Base-by-base conservation (phyloP, 257 asterid species). In the Jaltomata sinuosa region DNA sequence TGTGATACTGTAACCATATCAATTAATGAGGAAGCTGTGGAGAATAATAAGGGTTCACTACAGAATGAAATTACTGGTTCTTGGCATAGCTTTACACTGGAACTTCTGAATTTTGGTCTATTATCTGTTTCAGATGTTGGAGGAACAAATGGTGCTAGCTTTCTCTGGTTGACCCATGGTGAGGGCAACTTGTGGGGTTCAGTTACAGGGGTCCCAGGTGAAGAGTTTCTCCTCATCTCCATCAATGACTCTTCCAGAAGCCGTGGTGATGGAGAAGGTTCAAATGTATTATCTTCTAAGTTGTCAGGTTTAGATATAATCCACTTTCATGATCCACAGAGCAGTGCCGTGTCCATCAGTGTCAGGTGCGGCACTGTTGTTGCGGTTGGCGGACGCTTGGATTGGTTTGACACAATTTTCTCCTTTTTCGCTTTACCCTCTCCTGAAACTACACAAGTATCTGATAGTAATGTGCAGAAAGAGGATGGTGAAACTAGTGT, bases 261-360 rank as follows among this genome's bases (percentile, higher is more conserved):
- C 53, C 99, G 99, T 79, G 99, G 99, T 83, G 94, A 91, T 87
- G 99, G 99, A 85, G 94, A 93, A 89, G 97, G 99, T 85, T 97
- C 95, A 81, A 95, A 94, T 85, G 91, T 91, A 65, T 84, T 97
- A 83, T 91, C 96, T 79, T 92, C 97, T 86, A 91, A 89, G 87
- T 64, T 83, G 85, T 89, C 97, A 4, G 99, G 98, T 67, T 91
- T 94, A 77, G 97, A 93, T 84, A 89, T 95, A 68, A 86, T 94
- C 52, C 89, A 84, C 91, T 88, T 93, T 57, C 87, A 88, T 91
- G 97, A 97, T 83, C 92, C 96, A 71, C 92, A 88, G 83, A 95
- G 89, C 87, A 91, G 88, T 84, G 87, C 89, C 83, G 85, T 89
- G 74, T 92, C 97, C 84, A 79, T 91, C 79, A 89, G 92, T 67